phyloP scores from a whole-genome alignment of 495 filamentous ascomycete genomes.

The Xylaria castorea region DNA sequence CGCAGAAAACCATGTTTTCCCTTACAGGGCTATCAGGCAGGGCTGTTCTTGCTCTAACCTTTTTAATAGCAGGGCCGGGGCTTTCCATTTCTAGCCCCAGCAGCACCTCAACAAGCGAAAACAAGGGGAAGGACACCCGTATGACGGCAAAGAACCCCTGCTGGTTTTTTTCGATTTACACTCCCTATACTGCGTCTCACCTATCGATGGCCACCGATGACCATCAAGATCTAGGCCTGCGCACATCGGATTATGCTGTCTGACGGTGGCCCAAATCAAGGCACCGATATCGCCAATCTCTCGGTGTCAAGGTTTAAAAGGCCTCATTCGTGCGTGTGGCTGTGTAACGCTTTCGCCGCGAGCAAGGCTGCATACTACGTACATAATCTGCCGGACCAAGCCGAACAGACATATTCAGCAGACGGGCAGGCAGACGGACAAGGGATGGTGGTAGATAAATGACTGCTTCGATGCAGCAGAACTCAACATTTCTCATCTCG shows the following conservation, averaged over 20 bases:
- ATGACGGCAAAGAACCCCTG: conserved; percentile 17
- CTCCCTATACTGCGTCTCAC: not conserved
- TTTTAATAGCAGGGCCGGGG: conserved; percentile 3
- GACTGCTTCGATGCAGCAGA: not conserved
- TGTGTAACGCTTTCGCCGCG: conserved; percentile 6
- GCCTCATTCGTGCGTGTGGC: not conserved
- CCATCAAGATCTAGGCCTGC: conserved; percentile 14
- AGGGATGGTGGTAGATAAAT: conserved; percentile 7
- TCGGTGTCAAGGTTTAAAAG: not conserved
- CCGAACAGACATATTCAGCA: not conserved
- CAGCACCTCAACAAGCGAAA: conserved; percentile 12
- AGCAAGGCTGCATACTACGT: not conserved
- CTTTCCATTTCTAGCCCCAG: conserved; percentile 2
- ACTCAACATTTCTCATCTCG: conserved; percentile 15
- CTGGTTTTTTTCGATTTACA: not conserved
- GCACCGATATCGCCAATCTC: conserved; percentile 8
- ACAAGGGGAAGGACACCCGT: not conserved
- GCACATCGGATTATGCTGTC: conserved; percentile 16
- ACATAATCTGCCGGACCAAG: conserved; percentile 10
- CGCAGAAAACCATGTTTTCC: conserved; percentile 2
- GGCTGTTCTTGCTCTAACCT: not conserved
- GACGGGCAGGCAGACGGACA: not conserved
- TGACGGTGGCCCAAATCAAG: conserved; percentile 12
- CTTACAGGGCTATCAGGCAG: conserved; percentile 5
- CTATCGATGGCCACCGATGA: conserved; percentile 9